phyloP scores from a whole-genome alignment of 2,329 filamentous ascomycete genomes.

The Fonsecaea pedrosoi region DNA sequence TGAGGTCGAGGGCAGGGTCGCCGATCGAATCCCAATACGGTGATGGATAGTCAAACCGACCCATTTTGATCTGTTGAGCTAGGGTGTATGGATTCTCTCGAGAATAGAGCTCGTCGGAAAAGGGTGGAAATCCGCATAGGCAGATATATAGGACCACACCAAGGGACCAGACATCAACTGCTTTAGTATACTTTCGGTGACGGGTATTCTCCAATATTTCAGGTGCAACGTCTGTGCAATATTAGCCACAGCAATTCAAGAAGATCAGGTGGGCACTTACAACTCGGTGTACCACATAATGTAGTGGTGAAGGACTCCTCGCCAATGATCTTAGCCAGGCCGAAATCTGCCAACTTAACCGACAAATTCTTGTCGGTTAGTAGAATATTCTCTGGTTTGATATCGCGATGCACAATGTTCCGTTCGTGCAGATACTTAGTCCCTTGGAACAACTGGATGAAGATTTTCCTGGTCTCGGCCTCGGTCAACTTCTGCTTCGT shows the following conservation, averaged over 20 bases:
- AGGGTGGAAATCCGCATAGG: slow-evolving; percentile 94
- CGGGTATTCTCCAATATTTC: slow-evolving; percentile 86
- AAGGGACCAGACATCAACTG: slow-evolving; percentile 94
- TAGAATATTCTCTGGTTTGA: slow-evolving; percentile 96
- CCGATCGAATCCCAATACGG: slow-evolving; percentile 93
- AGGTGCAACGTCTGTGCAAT: slow-evolving; percentile 75
- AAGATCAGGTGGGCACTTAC: slow-evolving; percentile 51
- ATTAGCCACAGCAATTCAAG: slow-evolving; percentile 12
- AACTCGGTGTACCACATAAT: slow-evolving; percentile 92
- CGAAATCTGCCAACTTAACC: slow-evolving; percentile 95
- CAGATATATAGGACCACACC: slow-evolving; percentile 99
- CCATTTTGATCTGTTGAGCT: slow-evolving; percentile 86
- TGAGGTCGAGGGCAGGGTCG: slow-evolving; percentile 87
- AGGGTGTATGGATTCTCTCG: slow-evolving; percentile 83
- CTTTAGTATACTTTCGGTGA: slow-evolving; percentile 87
- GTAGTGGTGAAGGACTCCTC: slow-evolving; percentile 98
- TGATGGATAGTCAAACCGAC: slow-evolving; percentile 90
- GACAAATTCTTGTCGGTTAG: slow-evolving; percentile 82
- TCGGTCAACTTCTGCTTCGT: slow-evolving; percentile 88
- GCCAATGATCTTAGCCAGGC: slow-evolving; percentile 96
- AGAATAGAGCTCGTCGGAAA: slow-evolving; percentile 89
- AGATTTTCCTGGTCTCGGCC: slow-evolving; percentile 81
- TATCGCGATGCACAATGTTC: slow-evolving; percentile 95
- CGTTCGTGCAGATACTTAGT: slow-evolving; percentile 96
- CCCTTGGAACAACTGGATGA: slow-evolving; percentile 88